Evolutionary conservation across 305 asterid species (phyloP).

Genomic region (Fraxinus sp.): DNA sequence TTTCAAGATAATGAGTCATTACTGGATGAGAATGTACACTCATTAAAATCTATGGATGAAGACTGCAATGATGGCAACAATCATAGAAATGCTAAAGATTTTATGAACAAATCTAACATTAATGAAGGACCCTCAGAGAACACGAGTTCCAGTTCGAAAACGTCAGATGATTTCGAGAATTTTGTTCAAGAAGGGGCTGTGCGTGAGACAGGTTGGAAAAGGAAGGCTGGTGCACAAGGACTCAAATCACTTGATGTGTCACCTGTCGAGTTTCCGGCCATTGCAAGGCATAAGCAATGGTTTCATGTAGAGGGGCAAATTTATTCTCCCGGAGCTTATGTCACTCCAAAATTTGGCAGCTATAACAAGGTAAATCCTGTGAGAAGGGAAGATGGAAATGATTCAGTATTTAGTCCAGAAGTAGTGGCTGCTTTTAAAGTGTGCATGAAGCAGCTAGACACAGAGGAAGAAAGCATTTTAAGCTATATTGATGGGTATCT

Average conservation of each 20-base stretch:
- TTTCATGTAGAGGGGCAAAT: constrained; percentile 27
- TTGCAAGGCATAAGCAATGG: constrained; percentile 27
- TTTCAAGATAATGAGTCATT: background rate
- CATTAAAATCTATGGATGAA: background rate
- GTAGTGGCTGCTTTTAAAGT: constrained; percentile 48
- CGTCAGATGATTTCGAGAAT: background rate
- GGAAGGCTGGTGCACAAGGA: background rate
- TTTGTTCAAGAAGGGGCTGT: background rate
- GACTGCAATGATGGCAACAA: background rate
- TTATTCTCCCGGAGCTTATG: constrained; percentile 35
- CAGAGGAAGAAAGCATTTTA: constrained; percentile 46
- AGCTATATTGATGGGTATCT: constrained; percentile 22
- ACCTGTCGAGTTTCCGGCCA: constrained; percentile 31
- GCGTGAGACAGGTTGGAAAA: constrained; percentile 26
- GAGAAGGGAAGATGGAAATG: background rate
- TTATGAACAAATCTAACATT: background rate
- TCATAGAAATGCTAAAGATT: background rate
- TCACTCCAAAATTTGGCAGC: constrained; percentile 51
- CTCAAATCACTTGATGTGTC: background rate
- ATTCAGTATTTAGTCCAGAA: constrained; percentile 33
- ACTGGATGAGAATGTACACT: background rate
- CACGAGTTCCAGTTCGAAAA: background rate
- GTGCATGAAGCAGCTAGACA: constrained; percentile 40
- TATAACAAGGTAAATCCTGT: constrained; percentile 22
- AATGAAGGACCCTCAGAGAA: background rate